These are phyloP conservation scores for Trypanosoma theileri DNA, from an alignment of 208 protist genomes.

Conservation along the genomic window DNA sequence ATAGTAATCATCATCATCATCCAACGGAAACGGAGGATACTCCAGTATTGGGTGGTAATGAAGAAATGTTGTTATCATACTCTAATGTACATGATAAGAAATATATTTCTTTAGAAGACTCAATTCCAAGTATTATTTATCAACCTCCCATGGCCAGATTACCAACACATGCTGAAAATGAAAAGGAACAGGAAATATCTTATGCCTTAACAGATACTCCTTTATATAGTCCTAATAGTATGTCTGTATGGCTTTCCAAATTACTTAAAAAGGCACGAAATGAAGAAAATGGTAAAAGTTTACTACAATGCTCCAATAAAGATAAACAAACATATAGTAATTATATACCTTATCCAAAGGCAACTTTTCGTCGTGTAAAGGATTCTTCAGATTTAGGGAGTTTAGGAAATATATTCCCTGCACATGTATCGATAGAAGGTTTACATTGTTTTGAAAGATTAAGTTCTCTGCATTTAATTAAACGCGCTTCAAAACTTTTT, in stretches of 20 bases:
- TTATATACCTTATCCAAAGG: slow-evolving; percentile 21
- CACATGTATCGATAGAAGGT: not conserved
- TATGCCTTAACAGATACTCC: slow-evolving; percentile 25
- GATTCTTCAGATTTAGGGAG: not conserved
- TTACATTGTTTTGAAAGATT: slow-evolving; percentile 17
- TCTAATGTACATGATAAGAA: not conserved
- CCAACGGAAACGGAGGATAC: not conserved
- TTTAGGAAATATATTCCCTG: slow-evolving; percentile 19
- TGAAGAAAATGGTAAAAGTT: not conserved
- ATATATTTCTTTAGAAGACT: not conserved
- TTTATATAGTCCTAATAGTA: slow-evolving; percentile 22
- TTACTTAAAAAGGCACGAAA: slow-evolving; percentile 4
- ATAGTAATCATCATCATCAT: too few species aligned
- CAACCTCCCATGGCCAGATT: not conserved
- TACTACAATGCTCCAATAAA: not conserved
- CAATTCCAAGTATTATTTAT: not conserved
- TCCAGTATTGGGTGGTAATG: not conserved
- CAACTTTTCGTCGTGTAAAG: not conserved
- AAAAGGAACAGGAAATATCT: slow-evolving; percentile 16
- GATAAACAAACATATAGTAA: not conserved
- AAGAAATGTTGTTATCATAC: not conserved
- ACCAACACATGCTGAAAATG: slow-evolving; percentile 22
- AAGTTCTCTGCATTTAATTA: slow-evolving; percentile 27
- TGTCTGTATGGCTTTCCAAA: slow-evolving; percentile 12
- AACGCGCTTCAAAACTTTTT: slow-evolving; percentile 23